A percentile compares a stretch with the other conserved stretches of the same genome.
Conservation (phyloP, 1,284 basidiomycete species). For the Xerocomus minutiporus region DNA sequence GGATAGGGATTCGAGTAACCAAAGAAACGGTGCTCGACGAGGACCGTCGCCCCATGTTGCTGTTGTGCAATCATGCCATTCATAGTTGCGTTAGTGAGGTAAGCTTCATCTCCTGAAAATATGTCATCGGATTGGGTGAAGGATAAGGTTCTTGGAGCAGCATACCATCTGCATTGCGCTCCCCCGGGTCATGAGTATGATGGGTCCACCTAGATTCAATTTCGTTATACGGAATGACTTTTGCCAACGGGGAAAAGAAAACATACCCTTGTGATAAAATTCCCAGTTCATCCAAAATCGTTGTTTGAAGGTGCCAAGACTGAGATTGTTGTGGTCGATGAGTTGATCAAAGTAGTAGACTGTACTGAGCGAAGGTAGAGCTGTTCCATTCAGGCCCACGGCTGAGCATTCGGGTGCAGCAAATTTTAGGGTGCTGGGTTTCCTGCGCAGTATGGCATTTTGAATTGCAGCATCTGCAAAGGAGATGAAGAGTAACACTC, state of each 20-base stretch:
- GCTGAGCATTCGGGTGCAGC: conserved; percentile 8
- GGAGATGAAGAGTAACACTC: conserved; percentile 9
- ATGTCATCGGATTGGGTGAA: conserved; percentile 38
- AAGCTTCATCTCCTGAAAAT: conserved; percentile 46
- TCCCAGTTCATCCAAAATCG: conserved; percentile 66
- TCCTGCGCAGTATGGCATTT: conserved; percentile 19
- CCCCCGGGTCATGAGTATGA: conserved; percentile 55
- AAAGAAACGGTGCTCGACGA: conserved; percentile 60
- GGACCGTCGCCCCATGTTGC: conserved; percentile 56
- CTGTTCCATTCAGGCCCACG: conserved; percentile 21
- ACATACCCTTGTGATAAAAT: conserved; percentile 52
- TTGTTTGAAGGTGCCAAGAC: conserved; percentile 70
- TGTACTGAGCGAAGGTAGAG: conserved; percentile 33
- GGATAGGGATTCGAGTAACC: conserved; percentile 54
- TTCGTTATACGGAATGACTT: background rate
- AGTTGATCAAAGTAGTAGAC: conserved; percentile 66
- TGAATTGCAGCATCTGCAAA: conserved; percentile 20
- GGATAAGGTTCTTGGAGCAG: background rate
- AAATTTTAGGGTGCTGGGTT: conserved; percentile 16
- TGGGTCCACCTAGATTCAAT: conserved; percentile 55
- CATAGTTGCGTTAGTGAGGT: conserved; percentile 62
- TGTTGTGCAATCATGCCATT: conserved; percentile 66
- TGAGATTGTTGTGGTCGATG: conserved; percentile 66
- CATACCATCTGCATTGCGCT: conserved; percentile 41
- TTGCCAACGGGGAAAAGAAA: background rate